Percentiles rank a stretch among this genome's conserved stretches.
These are phyloP conservation scores for Trichoderma pleuroti DNA, from an alignment of 2,329 filamentous ascomycete genomes.

Conservation along the genomic window DNA sequence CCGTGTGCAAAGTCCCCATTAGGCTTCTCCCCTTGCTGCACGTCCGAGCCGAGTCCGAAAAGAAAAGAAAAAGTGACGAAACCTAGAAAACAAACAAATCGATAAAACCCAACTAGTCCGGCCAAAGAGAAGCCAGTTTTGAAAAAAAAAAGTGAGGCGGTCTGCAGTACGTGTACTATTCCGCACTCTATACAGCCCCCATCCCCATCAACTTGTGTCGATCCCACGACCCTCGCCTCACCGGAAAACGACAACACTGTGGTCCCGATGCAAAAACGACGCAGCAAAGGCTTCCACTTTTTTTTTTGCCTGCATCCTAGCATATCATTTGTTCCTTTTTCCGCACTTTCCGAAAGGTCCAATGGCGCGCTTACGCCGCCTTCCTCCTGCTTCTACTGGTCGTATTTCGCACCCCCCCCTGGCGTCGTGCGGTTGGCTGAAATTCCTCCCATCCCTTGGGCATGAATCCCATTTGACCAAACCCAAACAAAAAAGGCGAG, in stretches of 20 bases:
- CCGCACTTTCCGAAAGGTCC: not conserved
- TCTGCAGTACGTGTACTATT: slow-evolving; percentile 1
- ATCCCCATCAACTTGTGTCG: not conserved
- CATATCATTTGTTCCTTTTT: not conserved
- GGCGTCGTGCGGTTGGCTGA: not conserved
- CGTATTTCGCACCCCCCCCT: not conserved
- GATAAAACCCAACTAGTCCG: not conserved
- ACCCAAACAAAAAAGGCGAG: not conserved
- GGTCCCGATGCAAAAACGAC: not conserved
- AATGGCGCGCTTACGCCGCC: not conserved
- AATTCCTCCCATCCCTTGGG: not conserved
- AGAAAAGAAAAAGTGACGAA: not conserved
- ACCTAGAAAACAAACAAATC: not conserved
- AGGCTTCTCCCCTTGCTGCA: not conserved
- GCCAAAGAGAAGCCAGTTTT: not conserved
- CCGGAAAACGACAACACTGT: not conserved
- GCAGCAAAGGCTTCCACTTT: not conserved
- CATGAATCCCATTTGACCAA: not conserved
- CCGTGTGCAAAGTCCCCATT: not conserved
- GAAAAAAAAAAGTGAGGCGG: not conserved
- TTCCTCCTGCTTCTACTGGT: not conserved
- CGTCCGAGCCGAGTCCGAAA: not conserved
- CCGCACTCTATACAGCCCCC: too few relatives aligned
- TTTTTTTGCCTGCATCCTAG: not conserved
- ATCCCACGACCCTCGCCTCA: not conserved